These are phyloP conservation scores for Gloeopeniophorella convolvens DNA, from an alignment of 768 basidiomycete genomes.

Conservation along the genomic window DNA sequence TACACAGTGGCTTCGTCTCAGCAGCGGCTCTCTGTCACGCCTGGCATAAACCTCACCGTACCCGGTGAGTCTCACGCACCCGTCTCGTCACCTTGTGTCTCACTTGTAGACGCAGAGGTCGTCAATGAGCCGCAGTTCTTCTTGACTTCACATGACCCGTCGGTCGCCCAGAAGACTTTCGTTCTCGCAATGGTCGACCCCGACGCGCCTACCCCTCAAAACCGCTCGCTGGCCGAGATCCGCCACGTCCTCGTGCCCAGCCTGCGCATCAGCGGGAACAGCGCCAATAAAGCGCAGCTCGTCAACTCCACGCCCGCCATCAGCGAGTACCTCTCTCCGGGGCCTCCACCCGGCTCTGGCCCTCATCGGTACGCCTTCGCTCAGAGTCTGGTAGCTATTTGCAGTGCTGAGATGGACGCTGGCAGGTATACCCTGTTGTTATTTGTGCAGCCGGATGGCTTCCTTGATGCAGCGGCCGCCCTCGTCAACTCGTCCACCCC, in stretches of 20 bases:
- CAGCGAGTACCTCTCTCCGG: neutral
- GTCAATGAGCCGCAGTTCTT: slow-evolving; percentile 1
- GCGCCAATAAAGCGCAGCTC: neutral
- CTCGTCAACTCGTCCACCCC: neutral
- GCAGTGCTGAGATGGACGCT: neutral
- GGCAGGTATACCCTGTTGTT: neutral
- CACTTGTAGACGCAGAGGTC: neutral
- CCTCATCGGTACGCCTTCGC: neutral
- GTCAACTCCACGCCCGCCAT: neutral
- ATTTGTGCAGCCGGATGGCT: neutral
- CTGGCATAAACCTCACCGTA: neutral
- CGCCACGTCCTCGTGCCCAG: neutral
- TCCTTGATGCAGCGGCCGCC: neutral
- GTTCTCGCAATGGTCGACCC: slow-evolving; percentile 1
- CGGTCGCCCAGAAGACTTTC: neutral
- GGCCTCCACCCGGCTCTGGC: neutral
- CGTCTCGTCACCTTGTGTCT: neutral
- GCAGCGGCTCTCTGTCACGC: neutral
- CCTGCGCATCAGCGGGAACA: neutral
- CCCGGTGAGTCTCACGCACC: neutral
- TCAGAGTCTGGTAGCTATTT: neutral
- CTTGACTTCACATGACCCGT: neutral
- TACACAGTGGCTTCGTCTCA: neutral
- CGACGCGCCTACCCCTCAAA: slow-evolving; percentile 6
- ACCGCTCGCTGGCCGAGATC: neutral